Evolutionary conservation across 768 basidiomycete genomes (phyloP).

Genomic region (Boletus pseudopeckii): DNA sequence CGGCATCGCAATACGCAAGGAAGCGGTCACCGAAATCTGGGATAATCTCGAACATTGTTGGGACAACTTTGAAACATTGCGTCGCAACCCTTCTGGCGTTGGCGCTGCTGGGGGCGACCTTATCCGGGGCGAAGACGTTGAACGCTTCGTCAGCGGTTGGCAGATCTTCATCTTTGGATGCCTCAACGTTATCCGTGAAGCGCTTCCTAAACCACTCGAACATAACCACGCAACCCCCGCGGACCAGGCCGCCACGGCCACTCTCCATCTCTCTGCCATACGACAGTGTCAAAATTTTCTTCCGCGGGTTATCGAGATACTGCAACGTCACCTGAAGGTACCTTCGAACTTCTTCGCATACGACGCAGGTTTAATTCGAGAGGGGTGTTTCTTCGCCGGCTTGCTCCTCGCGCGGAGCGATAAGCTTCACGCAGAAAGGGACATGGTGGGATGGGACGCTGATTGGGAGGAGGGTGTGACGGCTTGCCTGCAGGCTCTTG

Average conservation of each 20-base stretch:
- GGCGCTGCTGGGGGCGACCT: slow-evolving; percentile 34
- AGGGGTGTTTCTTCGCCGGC: slow-evolving; percentile 88
- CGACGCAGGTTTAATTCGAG: slow-evolving; percentile 82
- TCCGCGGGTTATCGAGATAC: slow-evolving; percentile 47
- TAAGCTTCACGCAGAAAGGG: slow-evolving; percentile 25
- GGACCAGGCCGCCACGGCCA: slow-evolving; percentile 44
- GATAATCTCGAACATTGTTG: slow-evolving; percentile 75
- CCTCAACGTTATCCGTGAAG: slow-evolving; percentile 83
- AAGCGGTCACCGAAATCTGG: slow-evolving; percentile 78
- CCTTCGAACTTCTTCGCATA: slow-evolving; percentile 65
- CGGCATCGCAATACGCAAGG: slow-evolving; percentile 53
- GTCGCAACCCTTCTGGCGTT: slow-evolving; percentile 42
- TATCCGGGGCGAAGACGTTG: slow-evolving; percentile 49
- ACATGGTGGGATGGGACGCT: slow-evolving; percentile 21
- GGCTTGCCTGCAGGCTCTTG: slow-evolving; percentile 70
- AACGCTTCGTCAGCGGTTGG: slow-evolving; percentile 80
- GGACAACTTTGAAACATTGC: slow-evolving; percentile 75
- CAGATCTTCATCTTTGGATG: slow-evolving; percentile 93
- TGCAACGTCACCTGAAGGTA: slow-evolving; percentile 46
- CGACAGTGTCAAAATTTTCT: slow-evolving; percentile 48
- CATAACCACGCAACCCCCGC: slow-evolving; percentile 38
- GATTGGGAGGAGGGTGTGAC: slow-evolving; percentile 34
- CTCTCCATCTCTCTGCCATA: slow-evolving; percentile 46
- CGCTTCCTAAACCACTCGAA: slow-evolving; percentile 52
- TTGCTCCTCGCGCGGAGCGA: slow-evolving; percentile 65